Evolutionary conservation across 805 yeast genomes (phyloP).

Genomic region (Cyberlindnera galapagoensis): DNA sequence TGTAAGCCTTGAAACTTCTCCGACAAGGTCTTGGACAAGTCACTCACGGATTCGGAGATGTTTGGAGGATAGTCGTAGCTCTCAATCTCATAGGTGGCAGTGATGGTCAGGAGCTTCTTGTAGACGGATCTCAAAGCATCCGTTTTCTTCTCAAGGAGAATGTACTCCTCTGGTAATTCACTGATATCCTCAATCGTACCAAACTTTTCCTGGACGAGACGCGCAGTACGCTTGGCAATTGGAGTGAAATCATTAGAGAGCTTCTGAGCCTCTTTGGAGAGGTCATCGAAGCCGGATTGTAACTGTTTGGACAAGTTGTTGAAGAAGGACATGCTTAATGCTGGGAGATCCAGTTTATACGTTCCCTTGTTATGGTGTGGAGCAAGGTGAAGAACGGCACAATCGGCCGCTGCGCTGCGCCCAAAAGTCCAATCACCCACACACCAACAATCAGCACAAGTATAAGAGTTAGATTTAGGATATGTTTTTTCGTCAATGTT

Average conservation of each 20-base stretch:
- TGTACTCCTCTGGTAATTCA: slow-evolving; percentile 70
- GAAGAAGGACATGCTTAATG: slow-evolving; percentile 26
- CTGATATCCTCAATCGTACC: slow-evolving; percentile 62
- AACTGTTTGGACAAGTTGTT: slow-evolving; percentile 20
- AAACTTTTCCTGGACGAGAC: slow-evolving; percentile 55
- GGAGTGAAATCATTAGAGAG: slow-evolving; percentile 43
- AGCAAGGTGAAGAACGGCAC: no score
- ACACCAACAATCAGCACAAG: no score
- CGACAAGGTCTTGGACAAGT: slow-evolving; percentile 51
- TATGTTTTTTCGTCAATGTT: no score
- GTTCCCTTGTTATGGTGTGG: no score
- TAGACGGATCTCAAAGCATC: slow-evolving; percentile 59
- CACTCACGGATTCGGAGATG: slow-evolving; percentile 55
- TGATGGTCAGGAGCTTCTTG: slow-evolving; percentile 42
- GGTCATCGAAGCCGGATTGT: slow-evolving; percentile 21
- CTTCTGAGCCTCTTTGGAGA: slow-evolving; percentile 33
- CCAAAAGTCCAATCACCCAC: no score
- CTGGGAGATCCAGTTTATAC: no score
- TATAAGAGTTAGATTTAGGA: no score
- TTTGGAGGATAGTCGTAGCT: slow-evolving; percentile 83
- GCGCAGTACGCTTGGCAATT: slow-evolving; percentile 51
- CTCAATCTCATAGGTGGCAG: slow-evolving; percentile 64
- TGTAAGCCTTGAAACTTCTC: slow-evolving; percentile 54
- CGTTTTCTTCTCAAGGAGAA: slow-evolving; percentile 57
- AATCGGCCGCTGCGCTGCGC: no score